A percentile compares a stretch with the other conserved stretches of the same genome.
phyloP scores from a whole-genome alignment of 169 alveolate genomes.

The Neospora caninum region DNA sequence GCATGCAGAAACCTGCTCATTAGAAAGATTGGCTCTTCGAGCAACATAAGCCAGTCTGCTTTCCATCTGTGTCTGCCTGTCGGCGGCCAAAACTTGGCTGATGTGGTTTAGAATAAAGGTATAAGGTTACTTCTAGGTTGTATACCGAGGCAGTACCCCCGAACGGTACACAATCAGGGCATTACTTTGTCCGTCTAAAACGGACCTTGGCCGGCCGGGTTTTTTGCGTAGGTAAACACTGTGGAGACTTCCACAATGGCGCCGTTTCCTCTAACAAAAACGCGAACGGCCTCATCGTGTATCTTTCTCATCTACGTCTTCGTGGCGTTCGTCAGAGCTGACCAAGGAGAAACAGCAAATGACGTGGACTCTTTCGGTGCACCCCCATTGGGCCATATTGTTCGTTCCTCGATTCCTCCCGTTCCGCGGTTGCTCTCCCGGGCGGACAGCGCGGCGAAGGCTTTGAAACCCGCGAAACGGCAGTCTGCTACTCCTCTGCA shows the following conservation, averaged over 20 bases:
- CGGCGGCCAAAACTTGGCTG: background rate
- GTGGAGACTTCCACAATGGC: background rate
- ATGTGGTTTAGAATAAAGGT: background rate
- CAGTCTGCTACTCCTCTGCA: background rate
- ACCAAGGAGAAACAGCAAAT: background rate
- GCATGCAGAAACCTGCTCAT: background rate
- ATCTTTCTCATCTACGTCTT: background rate
- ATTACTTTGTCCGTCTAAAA: background rate
- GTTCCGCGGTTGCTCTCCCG: background rate
- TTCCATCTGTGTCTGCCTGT: background rate
- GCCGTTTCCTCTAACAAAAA: background rate
- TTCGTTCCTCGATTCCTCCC: background rate
- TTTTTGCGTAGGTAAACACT: background rate
- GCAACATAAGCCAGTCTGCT: background rate
- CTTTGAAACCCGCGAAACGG: background rate
- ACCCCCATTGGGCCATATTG: background rate
- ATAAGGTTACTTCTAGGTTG: background rate
- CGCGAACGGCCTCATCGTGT: background rate
- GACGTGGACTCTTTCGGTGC: background rate
- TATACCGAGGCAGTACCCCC: background rate
- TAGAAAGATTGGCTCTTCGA: background rate
- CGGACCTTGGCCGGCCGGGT: background rate
- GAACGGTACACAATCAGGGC: background rate
- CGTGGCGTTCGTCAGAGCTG: background rate
- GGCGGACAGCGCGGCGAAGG: conserved; percentile 15